Evolutionary conservation across 768 basidiomycete species (phyloP).

Genomic region (Suillus cothurnatus): DNA sequence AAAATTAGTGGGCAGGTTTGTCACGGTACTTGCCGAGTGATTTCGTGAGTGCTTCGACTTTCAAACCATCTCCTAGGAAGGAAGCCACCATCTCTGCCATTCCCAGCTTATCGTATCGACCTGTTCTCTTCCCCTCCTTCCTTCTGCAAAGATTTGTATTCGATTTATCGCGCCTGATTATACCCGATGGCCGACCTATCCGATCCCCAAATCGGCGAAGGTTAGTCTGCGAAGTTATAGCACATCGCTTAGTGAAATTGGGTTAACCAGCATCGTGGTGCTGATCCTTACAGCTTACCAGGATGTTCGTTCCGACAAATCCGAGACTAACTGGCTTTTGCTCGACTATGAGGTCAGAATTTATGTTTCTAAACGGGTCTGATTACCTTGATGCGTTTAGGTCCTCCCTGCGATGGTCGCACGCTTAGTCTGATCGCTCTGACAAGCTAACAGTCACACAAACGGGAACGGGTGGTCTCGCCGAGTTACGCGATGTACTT

Average conservation of each 20-base stretch:
- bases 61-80: not conserved
- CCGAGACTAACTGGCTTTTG: slow-evolving; percentile 87
- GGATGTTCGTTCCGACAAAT: slow-evolving; percentile 84
- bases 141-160: not conserved
- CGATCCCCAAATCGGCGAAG: slow-evolving; percentile 71
- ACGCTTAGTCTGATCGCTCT: slow-evolving; percentile 62
- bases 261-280: slow-evolving; percentile 27
- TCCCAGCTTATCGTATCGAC: slow-evolving; percentile 3
- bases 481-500: slow-evolving; percentile 72
- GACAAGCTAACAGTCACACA: slow-evolving; percentile 79
- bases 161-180: not conserved
- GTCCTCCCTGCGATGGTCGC: slow-evolving; percentile 15
- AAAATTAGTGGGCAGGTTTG: not conserved
- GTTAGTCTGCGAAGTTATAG: slow-evolving; percentile 40
- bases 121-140: not conserved
- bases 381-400: slow-evolving; percentile 20
- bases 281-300: slow-evolving; percentile 66
- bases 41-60: slow-evolving; percentile 6
- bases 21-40: not conserved
- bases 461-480: slow-evolving; percentile 80
- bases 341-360: slow-evolving; percentile 79
- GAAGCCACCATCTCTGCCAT: not conserved
- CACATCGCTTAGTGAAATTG: slow-evolving; percentile 9
- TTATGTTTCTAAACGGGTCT: slow-evolving; percentile 1
- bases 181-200: slow-evolving; percentile 75